Percentiles rank a stretch among this genome's conserved stretches.
Conservation (phyloP, 139 green algal genomes). For the Chlorella vulgaris region DNA sequence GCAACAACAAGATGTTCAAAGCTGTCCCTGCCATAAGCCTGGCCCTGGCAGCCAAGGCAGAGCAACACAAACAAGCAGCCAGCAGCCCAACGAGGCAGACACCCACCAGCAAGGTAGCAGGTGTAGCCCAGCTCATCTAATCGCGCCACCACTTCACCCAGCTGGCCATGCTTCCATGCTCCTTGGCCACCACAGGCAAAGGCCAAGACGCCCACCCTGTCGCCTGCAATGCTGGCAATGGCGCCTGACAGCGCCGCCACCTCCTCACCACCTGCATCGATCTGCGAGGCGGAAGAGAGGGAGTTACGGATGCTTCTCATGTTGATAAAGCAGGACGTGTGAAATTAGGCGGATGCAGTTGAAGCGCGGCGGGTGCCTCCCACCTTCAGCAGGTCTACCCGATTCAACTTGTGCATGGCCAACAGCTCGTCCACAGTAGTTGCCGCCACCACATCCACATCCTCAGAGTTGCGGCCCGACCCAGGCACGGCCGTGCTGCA, state of each 20-base stretch:
- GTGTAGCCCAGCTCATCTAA: neutral
- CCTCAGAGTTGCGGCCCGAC: no score
- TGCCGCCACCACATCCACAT: neutral
- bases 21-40: no score
- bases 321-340: neutral
- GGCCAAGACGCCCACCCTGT: neutral
- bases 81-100: neutral
- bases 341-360: neutral
- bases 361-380: neutral
- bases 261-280: neutral
- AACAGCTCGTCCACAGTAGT: neutral
- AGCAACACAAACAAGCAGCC: neutral
- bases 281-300: neutral
- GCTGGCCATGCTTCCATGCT: neutral
- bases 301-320: no score
- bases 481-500: no score
- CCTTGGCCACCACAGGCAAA: neutral
- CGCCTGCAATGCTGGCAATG: neutral
- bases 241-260: neutral
- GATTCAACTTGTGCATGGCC: neutral
- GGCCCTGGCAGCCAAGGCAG: no score
- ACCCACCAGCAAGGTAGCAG: neutral
- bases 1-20: no score
- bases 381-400: neutral
- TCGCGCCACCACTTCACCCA: neutral